phyloP scores from a whole-genome alignment of 768 basidiomycete genomes.

The Guyanaporus albipodus region DNA sequence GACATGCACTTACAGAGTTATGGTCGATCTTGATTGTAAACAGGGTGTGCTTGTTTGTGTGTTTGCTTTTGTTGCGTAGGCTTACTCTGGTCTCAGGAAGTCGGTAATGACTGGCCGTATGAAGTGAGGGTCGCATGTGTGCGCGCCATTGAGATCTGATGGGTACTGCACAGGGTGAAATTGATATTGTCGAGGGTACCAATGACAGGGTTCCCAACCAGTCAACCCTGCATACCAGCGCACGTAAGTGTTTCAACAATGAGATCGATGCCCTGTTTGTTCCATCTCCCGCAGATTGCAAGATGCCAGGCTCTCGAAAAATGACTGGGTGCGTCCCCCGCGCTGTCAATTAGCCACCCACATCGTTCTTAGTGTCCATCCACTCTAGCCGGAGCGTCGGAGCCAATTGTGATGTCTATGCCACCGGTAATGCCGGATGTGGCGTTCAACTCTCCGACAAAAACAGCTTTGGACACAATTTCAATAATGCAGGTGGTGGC shows the following conservation, averaged over 20 bases:
- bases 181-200: conserved; percentile 34
- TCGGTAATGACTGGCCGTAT: conserved; percentile 26
- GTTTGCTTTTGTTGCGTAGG: not conserved
- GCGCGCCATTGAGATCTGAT: not conserved
- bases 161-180: conserved; percentile 20
- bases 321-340: conserved; percentile 31
- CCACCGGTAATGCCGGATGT: conserved; percentile 30
- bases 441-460: conserved; percentile 22
- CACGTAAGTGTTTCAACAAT: conserved; percentile 8
- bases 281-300: conserved; percentile 21
- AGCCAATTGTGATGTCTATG: conserved; percentile 25
- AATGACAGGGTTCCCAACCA: conserved; percentile 28
- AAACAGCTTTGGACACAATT: conserved; percentile 34
- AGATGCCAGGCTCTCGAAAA: conserved; percentile 23
- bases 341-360: not conserved
- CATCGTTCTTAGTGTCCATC: not conserved
- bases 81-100: conserved; percentile 20
- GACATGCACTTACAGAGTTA: not conserved
- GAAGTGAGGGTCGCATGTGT: conserved; percentile 4
- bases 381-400: conserved; percentile 11
- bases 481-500: conserved; percentile 38
- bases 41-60: conserved; percentile 21
- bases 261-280: not conserved
- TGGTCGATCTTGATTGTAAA: not conserved
- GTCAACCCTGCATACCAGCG: conserved; percentile 29